Percentiles rank a stretch among this genome's conserved stretches.
phyloP scores from a whole-genome alignment of 2,329 filamentous ascomycete genomes.

The Neurospora sp. region DNA sequence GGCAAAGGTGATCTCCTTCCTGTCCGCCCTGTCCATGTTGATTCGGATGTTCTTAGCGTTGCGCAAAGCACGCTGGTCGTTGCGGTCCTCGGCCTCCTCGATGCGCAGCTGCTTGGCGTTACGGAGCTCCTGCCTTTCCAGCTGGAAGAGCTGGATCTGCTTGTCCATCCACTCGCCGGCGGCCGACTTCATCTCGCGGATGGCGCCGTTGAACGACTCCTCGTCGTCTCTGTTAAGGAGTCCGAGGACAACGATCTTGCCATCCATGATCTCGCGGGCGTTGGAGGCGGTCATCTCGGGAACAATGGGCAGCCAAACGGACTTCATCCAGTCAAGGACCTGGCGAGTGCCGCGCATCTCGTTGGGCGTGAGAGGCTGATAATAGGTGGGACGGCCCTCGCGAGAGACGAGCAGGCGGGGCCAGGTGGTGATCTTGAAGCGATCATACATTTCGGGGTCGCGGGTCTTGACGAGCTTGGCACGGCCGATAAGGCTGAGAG shows the following conservation, averaged over 20 bases:
- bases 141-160: slow-evolving; percentile 81
- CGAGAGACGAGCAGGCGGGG: slow-evolving; percentile 84
- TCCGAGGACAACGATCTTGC: slow-evolving; percentile 87
- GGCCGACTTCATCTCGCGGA: slow-evolving; percentile 88
- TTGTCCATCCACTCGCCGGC: slow-evolving; percentile 98
- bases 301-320: slow-evolving; percentile 90
- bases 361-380: slow-evolving; percentile 72
- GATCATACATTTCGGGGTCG: slow-evolving; percentile 61
- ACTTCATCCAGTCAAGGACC: slow-evolving; percentile 87
- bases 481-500: slow-evolving; percentile 79
- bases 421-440: slow-evolving; percentile 95
- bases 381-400: slow-evolving; percentile 84
- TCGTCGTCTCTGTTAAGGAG: slow-evolving; percentile 72
- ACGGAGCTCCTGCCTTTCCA: slow-evolving; percentile 84
- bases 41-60: slow-evolving; percentile 86
- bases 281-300: slow-evolving; percentile 88
- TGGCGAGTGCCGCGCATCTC: slow-evolving; percentile 84
- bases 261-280: slow-evolving; percentile 88
- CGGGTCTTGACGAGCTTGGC: slow-evolving; percentile 89
- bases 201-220: slow-evolving; percentile 67
- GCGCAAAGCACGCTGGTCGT: slow-evolving; percentile 77
- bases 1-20: slow-evolving; percentile 85
- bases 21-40: slow-evolving; percentile 77
- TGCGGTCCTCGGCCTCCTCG: slow-evolving; percentile 89
- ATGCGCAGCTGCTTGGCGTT: slow-evolving; percentile 93